Percentiles rank a stretch among this genome's conserved stretches.
These are phyloP conservation scores for Berberis vulgaris DNA, from an alignment of 164 flowering plant genomes.

Conservation along the genomic window DNA sequence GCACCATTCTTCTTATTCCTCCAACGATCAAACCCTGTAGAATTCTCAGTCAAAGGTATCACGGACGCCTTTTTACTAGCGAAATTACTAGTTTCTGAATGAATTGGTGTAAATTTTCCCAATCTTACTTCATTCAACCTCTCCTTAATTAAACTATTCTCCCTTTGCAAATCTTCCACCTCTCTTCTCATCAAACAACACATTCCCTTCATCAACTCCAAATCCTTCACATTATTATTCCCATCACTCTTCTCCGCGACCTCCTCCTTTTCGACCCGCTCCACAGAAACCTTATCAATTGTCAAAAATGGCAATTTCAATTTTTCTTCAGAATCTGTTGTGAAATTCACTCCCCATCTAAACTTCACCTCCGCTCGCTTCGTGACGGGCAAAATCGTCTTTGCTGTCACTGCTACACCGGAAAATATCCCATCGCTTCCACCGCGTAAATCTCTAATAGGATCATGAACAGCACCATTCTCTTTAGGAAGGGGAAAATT, in stretches of 20 bases:
- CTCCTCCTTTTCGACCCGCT: slow-evolving; percentile 42
- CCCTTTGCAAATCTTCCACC: slow-evolving; percentile 50
- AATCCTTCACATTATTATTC: slow-evolving; percentile 33
- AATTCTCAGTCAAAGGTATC: slow-evolving; percentile 7
- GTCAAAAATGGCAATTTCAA: slow-evolving; percentile 50
- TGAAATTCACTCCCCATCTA: slow-evolving; percentile 63
- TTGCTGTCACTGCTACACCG: slow-evolving; percentile 45
- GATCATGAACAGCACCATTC: slow-evolving; percentile 10
- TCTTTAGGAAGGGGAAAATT: slow-evolving; percentile 9
- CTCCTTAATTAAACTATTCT: slow-evolving; percentile 58
- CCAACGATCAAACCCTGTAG: slow-evolving; percentile 38
- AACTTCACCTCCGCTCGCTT: slow-evolving; percentile 32
- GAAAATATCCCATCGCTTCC: slow-evolving; percentile 30
- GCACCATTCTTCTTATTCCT: slow-evolving; percentile 39
- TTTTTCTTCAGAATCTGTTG: slow-evolving; percentile 20
- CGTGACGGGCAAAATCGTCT: slow-evolving; percentile 45
- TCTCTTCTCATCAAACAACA: slow-evolving; percentile 66
- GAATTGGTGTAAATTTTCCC: slow-evolving; percentile 34
- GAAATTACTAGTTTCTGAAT: slow-evolving; percentile 11
- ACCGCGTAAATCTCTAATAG: slow-evolving; percentile 8
- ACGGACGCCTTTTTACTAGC: slow-evolving; percentile 13
- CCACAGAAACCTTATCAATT: slow-evolving; percentile 60
- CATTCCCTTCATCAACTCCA: slow-evolving; percentile 35
- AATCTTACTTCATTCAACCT: slow-evolving; percentile 39
- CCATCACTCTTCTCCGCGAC: slow-evolving; percentile 38